Evolutionary conservation across 495 filamentous ascomycete genomes (phyloP).

Genomic region (Parmelia sp.): DNA sequence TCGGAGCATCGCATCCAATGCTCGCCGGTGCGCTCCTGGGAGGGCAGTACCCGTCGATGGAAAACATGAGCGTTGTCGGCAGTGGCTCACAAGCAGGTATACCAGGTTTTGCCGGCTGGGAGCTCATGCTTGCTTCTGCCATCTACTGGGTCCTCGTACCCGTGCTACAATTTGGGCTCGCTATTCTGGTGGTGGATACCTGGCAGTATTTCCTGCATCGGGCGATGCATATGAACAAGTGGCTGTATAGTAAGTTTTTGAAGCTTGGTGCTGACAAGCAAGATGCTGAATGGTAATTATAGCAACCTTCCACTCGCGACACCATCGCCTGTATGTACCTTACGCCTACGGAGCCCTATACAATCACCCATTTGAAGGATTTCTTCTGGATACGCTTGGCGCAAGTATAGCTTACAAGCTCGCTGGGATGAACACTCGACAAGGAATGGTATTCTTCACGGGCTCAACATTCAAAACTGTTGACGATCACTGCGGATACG

Average conservation of each 20-base stretch:
- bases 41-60: slow-evolving; percentile 51
- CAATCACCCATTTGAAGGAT: slow-evolving; percentile 79
- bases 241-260: slow-evolving; percentile 66
- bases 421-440: slow-evolving; percentile 57
- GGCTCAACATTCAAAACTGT: slow-evolving; percentile 74
- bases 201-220: slow-evolving; percentile 88
- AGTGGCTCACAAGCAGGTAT: slow-evolving; percentile 22
- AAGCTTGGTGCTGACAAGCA: background rate
- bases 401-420: slow-evolving; percentile 65
- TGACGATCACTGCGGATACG: slow-evolving; percentile 81
- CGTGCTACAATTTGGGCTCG: slow-evolving; percentile 55
- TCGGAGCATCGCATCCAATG: slow-evolving; percentile 44
- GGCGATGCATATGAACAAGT: slow-evolving; percentile 78
- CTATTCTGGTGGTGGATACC: slow-evolving; percentile 62
- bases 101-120: slow-evolving; percentile 57
- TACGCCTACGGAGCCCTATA: slow-evolving; percentile 85
- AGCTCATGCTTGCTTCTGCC: slow-evolving; percentile 55
- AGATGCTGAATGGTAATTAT: slow-evolving; percentile 3
- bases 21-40: slow-evolving; percentile 58
- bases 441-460: slow-evolving; percentile 69
- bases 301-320: slow-evolving; percentile 76
- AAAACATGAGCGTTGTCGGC: slow-evolving; percentile 9
- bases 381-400: slow-evolving; percentile 74
- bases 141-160: slow-evolving; percentile 66
- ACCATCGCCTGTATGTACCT: slow-evolving; percentile 81